Evolutionary conservation across 352 stramenopile species (phyloP), one percentile per base, ranked within the genome.

Genomic region (Globisporangium barbulae): DNA sequence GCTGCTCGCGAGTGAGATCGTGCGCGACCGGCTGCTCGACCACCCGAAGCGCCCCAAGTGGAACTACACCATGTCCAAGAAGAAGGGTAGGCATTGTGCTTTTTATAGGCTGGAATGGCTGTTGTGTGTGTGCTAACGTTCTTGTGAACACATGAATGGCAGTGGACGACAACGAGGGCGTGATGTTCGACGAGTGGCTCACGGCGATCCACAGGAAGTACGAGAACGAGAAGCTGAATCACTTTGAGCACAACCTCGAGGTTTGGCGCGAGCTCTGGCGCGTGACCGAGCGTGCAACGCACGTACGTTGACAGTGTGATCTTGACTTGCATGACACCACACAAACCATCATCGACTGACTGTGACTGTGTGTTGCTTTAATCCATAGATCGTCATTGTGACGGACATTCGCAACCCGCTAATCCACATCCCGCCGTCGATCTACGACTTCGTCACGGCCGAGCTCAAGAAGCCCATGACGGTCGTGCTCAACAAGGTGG

Each of bases 101-200:
- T 15, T 7, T 15, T 8, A 9, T 9, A 47, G 35, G 35, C 35
- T 41, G 35, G 12, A 15, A 1, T 17, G 35, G 28, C 44, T 22
- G 19, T 30, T 8, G 17, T 22, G 1, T 41, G 31, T 47, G n/a
- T 28, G 44, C 21, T 37, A 17, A 42, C 5, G 25, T 53, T 28
- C 13, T 52, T 28, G 25, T 28, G 25, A 59, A 45, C 1, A 0
- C 62, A 35, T 22, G 45, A 6, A 30, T 52, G 21, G 9, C 64
- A 83, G 83, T 94, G 57, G 81, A 94, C 67, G 76, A 73, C 61
- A 91, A 91, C 41, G 89, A 96, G 63, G 86, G 69, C 61, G 72
- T 91, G 45, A 92, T 91, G 79, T 96, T 97, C 64, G 81, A 94
- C 62, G 70, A 81, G 52, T 97, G 88, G 88, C 77, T 97, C 63